Evolutionary conservation across 371 early-diverging fungal species (phyloP), one percentile per base, ranked within the genome.

Genomic region (Mucor plumbeus): DNA sequence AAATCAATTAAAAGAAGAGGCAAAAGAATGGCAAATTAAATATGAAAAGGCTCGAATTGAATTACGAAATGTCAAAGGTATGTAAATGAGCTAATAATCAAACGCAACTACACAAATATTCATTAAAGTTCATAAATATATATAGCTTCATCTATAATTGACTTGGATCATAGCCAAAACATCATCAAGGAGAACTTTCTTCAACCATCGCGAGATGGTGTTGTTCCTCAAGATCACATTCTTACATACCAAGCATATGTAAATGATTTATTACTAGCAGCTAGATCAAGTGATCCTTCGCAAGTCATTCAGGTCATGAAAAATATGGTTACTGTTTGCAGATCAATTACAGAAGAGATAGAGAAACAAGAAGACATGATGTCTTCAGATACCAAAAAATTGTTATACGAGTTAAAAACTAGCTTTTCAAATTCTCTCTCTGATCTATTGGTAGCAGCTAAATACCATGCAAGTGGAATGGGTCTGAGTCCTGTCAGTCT

Each of bases 241-340:
- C 77, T 82, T 19, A 78, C 88, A 9, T 97, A 92, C 82, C 92
- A 95, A 59, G 84, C 85, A 10, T 90, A 94, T 1, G 85, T 96
- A 41, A 91, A 93, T 69, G 88, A 87, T 21, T 77, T 96, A 15
- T 72, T 94, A 48, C 72, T 76, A 5, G 81, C 86, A 14, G 87
- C 87, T 61, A 82, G 87, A 71, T 85, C 88, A 13, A 88, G 85
- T 55, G 80, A 84, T 39, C 90, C 93, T 3, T 80, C 90, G 1
- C 86, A 86, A 47, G 90, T 96, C 0, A 84, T 95, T 31, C 77
- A 88, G 17, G 89, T 92, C 8, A 94, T 95, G 94, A 91, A 92
- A 69, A 78, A 88, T 0, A 90, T 96, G 33, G 93, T 94, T 39
- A 80, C 91, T 8, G 84, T 93, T 0, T 95, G 95, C 80, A 89